Percentiles rank a stretch among this genome's conserved stretches.
Evolutionary conservation across 345 rosid genomes (phyloP).

Genomic region (Raphanus sativus): DNA sequence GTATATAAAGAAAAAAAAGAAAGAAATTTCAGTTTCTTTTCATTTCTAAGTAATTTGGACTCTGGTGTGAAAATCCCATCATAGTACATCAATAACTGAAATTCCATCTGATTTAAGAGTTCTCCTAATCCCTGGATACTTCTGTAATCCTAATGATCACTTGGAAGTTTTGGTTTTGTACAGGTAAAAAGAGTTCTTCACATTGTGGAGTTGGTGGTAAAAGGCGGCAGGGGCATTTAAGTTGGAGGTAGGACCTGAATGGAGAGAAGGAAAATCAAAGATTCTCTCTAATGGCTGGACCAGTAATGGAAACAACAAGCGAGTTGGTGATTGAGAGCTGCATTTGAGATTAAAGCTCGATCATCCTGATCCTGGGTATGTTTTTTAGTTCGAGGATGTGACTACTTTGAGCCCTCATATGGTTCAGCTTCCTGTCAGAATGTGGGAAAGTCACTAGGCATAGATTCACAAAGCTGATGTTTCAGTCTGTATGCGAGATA

Average conservation of each 20-base stretch:
- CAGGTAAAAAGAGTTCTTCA: constrained; percentile 55
- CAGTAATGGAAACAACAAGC: constrained; percentile 75
- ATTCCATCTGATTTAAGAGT: too few relatives aligned
- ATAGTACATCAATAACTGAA: not conserved
- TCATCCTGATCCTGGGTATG: constrained; percentile 92
- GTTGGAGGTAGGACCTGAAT: constrained; percentile 82
- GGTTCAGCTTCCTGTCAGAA: constrained; percentile 40
- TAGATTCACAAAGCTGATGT: not conserved
- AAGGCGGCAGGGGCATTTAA: constrained; percentile 76
- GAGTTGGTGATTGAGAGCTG: constrained; percentile 61
- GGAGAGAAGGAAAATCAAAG: constrained; percentile 73
- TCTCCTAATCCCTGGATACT: too few relatives aligned
- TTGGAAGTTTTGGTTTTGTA: constrained; percentile 63
- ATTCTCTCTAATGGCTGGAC: constrained; percentile 87
- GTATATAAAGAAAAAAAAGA: too few relatives aligned
- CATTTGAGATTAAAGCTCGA: too few relatives aligned
- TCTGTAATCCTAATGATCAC: too few relatives aligned
- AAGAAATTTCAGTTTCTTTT: not conserved
- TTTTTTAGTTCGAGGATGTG: constrained; percentile 91
- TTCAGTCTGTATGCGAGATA: too few relatives aligned
- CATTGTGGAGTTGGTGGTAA: constrained; percentile 74
- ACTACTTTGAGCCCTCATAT: constrained; percentile 84
- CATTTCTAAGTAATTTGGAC: not conserved
- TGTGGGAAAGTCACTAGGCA: not conserved
- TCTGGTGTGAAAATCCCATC: not conserved